Evolutionary conservation across 2,329 filamentous ascomycete species (phyloP), one percentile per base, ranked within the genome.

Genomic region (Parafenestella ontariensis): DNA sequence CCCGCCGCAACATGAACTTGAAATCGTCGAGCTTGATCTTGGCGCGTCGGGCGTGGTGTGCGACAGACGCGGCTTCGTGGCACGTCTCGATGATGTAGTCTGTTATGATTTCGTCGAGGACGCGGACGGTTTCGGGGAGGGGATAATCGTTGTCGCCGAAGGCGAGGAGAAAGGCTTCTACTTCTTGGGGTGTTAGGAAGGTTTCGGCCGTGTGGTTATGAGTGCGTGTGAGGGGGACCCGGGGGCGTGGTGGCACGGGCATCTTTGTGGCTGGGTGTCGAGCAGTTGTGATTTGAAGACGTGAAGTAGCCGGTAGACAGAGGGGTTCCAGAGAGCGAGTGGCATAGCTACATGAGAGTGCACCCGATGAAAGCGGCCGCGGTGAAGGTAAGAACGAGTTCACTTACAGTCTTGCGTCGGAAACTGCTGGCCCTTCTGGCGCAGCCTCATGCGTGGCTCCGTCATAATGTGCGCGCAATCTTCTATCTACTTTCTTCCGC

Each of bases 11-110:
- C 34, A 92, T 92, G 77, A 96, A 99, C 71, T 96, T 92, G 79
- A 99, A 96, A 77, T 99, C 95, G 70, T 97, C 94, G 69, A 96
- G 91, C 76, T 99, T 99, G 78, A 99, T 92, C 79, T 99, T 99
- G 69, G 96, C 91, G 1, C 95, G 90, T 0, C 92, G 89, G 2
- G 90, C 88, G 76, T 96, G 91, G 74, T 91, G 88, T 0, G 95
- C 95, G 48, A 89, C 88, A 40, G 91, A 87, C 4, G 92, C 91
- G 3, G 95, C 94, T 72, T 92, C 89, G 79, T 96, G 95, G 77
- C 91, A 94, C 49, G 95, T 88, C 75, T 95, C 92, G 73, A 96
- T 92, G 74, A 98, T 91, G 81, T 96, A 78, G 69, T 98, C 95
- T 59, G 93, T 96, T 57, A 96, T 87, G 66, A 98, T 94, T 79